A percentile compares a stretch with the other conserved stretches of the same genome.
These are phyloP conservation scores for Eucalyptus camaldulensis DNA, from an alignment of 345 rosid genomes.

Conservation along the genomic window DNA sequence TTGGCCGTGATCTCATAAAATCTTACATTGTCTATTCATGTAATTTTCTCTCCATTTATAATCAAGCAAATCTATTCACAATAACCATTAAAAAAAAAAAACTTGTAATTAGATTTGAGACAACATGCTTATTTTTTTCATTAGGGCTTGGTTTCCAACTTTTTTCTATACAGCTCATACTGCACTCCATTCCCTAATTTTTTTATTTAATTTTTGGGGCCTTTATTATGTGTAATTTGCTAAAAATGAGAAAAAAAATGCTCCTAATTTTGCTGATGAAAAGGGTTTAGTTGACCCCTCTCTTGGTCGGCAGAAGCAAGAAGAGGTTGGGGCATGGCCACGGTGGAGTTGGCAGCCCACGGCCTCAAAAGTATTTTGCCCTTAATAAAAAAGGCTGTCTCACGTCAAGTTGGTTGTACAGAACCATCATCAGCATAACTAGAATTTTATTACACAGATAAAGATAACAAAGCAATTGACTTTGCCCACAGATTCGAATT, in stretches of 20 bases:
- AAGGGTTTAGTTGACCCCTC: background rate
- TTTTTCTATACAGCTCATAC: background rate
- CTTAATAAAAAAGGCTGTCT: background rate
- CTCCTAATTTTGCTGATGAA: background rate
- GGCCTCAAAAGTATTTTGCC: background rate
- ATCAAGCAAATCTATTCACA: background rate
- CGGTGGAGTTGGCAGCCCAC: background rate
- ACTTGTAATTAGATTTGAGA: background rate
- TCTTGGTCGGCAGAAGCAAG: background rate
- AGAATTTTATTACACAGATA: background rate
- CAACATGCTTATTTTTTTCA: background rate
- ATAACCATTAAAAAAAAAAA: background rate
- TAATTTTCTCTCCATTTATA: background rate
- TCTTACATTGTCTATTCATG: background rate
- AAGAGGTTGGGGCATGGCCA: background rate
- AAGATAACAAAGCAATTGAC: background rate
- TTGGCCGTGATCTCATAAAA: fast-evolving
- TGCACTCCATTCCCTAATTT: background rate
- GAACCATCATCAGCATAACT: background rate
- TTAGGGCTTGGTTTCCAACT: background rate
- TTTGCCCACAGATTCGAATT: background rate
- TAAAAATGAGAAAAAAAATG: background rate
- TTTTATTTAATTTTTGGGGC: background rate
- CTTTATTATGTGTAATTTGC: background rate
- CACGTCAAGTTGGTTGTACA: background rate